Evolutionary conservation across 2,329 filamentous ascomycete genomes (phyloP), one percentile per base, ranked within the genome.

Genomic region (Didymella segeticola): DNA sequence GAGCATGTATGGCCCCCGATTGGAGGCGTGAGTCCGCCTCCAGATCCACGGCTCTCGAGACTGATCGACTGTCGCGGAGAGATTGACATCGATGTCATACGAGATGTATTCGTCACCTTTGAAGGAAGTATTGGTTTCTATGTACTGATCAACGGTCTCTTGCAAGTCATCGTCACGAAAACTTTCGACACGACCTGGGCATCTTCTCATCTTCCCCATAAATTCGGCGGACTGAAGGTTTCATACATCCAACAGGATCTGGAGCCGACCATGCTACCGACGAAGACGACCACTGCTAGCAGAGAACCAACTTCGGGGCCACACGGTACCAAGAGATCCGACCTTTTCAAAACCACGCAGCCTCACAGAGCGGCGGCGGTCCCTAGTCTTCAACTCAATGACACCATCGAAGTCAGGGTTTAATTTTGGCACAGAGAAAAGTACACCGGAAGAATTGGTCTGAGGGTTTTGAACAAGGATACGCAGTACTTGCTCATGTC

Each of bases 401-500:
- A n/a, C n/a, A n/a, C n/a, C n/a, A n/a, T n/a, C n/a, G n/a, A n/a
- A n/a, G n/a, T n/a, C n/a, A n/a, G n/a, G n/a, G n/a, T n/a, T n/a
- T n/a, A n/a, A n/a, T n/a, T n/a, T n/a, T n/a, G n/a, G n/a, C n/a
- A n/a, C n/a, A n/a, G n/a, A n/a, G n/a, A n/a, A n/a, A n/a, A n/a
- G n/a, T n/a, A n/a, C n/a, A n/a, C n/a, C n/a, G 61, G 61, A 1
- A 47, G 57, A 7, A 62, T 64, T 9, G 63, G 63, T 3, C 34
- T 62, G 5, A 62, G 57, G 27, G 52, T 63, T 0, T 23, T 9
- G 0, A 62, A 58, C 27, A 34, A 26, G 53, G 42, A 1, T 36
- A 61, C 2, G 25, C 46, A n/a, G 7, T 63, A 58, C 31, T 19
- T 66, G 5, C 9, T 66, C 15, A 64, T 66, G 58, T 63, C 63